These are phyloP conservation scores for Podospora sp. DNA, from an alignment of 495 filamentous ascomycete species.

Conservation along the genomic window DNA sequence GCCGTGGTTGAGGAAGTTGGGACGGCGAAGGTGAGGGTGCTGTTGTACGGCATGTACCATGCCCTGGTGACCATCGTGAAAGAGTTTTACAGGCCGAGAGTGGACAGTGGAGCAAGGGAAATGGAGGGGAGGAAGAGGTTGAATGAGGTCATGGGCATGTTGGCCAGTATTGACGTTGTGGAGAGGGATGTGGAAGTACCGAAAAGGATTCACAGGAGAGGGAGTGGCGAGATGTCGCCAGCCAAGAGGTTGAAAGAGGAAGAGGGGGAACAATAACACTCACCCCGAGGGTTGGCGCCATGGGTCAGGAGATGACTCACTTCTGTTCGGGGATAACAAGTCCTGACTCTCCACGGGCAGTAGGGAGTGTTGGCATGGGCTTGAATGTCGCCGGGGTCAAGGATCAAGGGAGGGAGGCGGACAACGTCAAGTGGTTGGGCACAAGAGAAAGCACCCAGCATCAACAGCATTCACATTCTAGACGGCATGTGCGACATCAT, in stretches of 20 bases:
- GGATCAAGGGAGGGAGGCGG: too few relatives aligned
- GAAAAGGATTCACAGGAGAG: slow-evolving; percentile 33
- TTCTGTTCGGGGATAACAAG: too few relatives aligned
- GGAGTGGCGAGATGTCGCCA: slow-evolving; percentile 38
- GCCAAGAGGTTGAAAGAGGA: slow-evolving; percentile 34
- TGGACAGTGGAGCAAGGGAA: slow-evolving; percentile 47
- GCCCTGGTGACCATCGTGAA: slow-evolving; percentile 46
- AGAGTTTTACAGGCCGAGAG: slow-evolving; percentile 52
- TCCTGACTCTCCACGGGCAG: too few relatives aligned
- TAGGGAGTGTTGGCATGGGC: too few relatives aligned
- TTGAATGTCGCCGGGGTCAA: too few relatives aligned
- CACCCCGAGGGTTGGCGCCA: too few relatives aligned
- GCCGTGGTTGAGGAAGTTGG: slow-evolving; percentile 42
- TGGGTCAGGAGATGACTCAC: too few relatives aligned
- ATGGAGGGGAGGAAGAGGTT: slow-evolving; percentile 49
- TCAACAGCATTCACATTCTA: too few relatives aligned
- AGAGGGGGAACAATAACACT: background rate
- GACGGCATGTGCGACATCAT: too few relatives aligned
- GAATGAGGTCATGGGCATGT: slow-evolving; percentile 33
- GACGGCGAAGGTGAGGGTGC: slow-evolving; percentile 38
- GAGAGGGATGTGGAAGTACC: slow-evolving; percentile 37
- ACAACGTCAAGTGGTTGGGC: too few relatives aligned
- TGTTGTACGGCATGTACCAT: slow-evolving; percentile 56
- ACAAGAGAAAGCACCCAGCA: too few relatives aligned
- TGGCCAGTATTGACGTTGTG: slow-evolving; percentile 29